phyloP scores from a whole-genome alignment of 257 asterid species.

The Penstemon davidsonii region DNA sequence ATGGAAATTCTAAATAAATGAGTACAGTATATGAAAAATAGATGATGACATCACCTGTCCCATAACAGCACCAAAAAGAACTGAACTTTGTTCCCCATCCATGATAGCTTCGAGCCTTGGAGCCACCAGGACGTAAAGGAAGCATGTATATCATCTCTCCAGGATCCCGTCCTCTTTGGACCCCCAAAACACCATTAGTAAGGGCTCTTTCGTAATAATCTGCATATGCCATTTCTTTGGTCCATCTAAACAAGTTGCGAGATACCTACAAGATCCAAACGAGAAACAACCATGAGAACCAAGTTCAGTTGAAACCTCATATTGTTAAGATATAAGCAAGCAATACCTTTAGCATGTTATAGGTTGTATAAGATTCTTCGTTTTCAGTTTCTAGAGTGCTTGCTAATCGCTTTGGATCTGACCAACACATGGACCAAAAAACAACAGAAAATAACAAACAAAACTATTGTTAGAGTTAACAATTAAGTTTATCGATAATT shows the following conservation, averaged over 20 bases:
- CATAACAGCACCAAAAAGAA: slow-evolving; percentile 97
- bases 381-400: slow-evolving; percentile 60
- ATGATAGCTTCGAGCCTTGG: slow-evolving; percentile 79
- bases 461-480: no score
- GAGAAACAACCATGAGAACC: slow-evolving; percentile 14
- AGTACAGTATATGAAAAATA: slow-evolving; percentile 1
- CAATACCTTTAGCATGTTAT: slow-evolving; percentile 97
- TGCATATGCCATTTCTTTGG: slow-evolving; percentile 80
- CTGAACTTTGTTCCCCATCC: slow-evolving; percentile 85
- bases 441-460: slow-evolving; percentile 8
- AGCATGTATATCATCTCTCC: slow-evolving; percentile 97
- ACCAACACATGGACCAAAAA: slow-evolving; percentile 44
- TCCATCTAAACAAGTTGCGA: slow-evolving; percentile 83
- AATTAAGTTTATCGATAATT: not conserved
- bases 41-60: slow-evolving; percentile 61
- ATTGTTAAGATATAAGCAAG: no score
- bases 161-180: slow-evolving; percentile 88
- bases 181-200: slow-evolving; percentile 85
- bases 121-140: slow-evolving; percentile 75
- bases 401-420: slow-evolving; percentile 79
- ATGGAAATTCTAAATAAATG: no score
- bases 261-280: slow-evolving; percentile 60
- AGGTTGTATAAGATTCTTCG: slow-evolving; percentile 90
- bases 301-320: no score
- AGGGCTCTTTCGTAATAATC: slow-evolving; percentile 89